A percentile compares a stretch with the other conserved stretches of the same genome.
phyloP scores from a whole-genome alignment of 495 filamentous ascomycete species.

The Hypoxylon crocopeplum region DNA sequence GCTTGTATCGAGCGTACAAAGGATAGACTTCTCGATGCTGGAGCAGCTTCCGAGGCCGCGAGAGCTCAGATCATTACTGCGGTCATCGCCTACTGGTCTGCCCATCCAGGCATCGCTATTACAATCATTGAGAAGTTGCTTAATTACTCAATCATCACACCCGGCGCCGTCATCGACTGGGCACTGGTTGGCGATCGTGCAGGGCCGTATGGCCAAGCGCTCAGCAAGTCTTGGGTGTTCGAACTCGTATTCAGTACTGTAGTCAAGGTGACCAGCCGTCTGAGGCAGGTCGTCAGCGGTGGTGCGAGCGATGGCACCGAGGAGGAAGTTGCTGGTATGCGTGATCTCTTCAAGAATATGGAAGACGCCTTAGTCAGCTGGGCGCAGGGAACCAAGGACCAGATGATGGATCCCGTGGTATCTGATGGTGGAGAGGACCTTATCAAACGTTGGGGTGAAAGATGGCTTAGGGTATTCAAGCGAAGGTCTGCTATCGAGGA shows the following conservation, averaged over 20 bases:
- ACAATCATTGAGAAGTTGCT: slow-evolving; percentile 96
- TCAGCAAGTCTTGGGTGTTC: slow-evolving; percentile 77
- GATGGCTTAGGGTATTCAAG: slow-evolving; percentile 86
- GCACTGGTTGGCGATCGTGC: slow-evolving; percentile 66
- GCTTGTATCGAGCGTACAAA: slow-evolving; percentile 97
- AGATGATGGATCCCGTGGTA: slow-evolving; percentile 61
- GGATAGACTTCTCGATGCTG: slow-evolving; percentile 82
- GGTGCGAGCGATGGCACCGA: slow-evolving; percentile 31
- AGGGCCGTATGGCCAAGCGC: slow-evolving; percentile 64
- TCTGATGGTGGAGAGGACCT: slow-evolving; percentile 64
- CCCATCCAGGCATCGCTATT: slow-evolving; percentile 91
- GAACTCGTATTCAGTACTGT: slow-evolving; percentile 90
- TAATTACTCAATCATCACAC: slow-evolving; percentile 93
- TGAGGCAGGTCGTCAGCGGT: slow-evolving; percentile 77
- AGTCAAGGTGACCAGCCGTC: slow-evolving; percentile 87
- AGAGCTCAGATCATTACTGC: slow-evolving; percentile 87
- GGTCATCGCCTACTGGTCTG: slow-evolving; percentile 91
- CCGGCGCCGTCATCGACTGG: slow-evolving; percentile 86
- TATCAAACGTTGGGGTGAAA: slow-evolving; percentile 79
- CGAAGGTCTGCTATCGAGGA: slow-evolving; percentile 87
- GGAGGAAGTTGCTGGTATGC: slow-evolving; percentile 64
- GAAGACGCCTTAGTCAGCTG: slow-evolving; percentile 79
- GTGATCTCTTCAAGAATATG: slow-evolving; percentile 77
- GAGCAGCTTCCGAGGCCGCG: slow-evolving; percentile 71
- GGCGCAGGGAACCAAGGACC: slow-evolving; percentile 75